Conservation (phyloP, 257 asterid species). For the Penstemon eatonii region DNA sequence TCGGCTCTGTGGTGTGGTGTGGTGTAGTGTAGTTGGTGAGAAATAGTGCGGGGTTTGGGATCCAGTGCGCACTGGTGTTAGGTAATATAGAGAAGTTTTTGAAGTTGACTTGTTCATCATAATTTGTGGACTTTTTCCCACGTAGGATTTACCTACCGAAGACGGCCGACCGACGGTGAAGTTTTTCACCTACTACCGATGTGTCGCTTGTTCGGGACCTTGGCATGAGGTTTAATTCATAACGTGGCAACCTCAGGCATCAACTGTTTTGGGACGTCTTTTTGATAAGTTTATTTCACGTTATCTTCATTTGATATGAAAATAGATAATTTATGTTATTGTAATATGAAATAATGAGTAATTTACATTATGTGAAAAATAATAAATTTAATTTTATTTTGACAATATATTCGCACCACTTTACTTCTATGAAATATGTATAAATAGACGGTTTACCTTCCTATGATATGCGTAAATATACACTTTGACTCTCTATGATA, state of each 20-base stretch:
- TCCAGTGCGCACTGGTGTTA: slow-evolving; percentile 20
- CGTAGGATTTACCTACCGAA: slow-evolving; percentile 40
- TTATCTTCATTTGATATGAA: no score
- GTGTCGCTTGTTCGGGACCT: neutral
- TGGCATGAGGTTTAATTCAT: neutral
- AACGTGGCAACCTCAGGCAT: neutral
- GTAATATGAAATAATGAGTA: no score
- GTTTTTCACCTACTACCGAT: slow-evolving; percentile 26
- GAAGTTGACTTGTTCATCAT: slow-evolving; percentile 11
- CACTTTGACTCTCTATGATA: no score
- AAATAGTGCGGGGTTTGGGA: slow-evolving; percentile 31
- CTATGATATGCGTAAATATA: no score
- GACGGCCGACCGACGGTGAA: slow-evolving; percentile 17
- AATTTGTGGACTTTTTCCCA: slow-evolving; percentile 20
- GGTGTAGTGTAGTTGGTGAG: slow-evolving; percentile 57
- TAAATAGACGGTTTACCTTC: no score
- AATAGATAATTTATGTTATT: no score
- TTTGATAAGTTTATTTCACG: no score
- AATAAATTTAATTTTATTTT: no score
- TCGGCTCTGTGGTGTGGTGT: neutral
- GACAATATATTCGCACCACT: no score
- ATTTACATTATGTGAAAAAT: no score
- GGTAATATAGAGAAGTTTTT: slow-evolving; percentile 34
- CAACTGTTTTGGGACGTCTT: no score
- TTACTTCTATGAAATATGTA: no score